These are phyloP conservation scores for Chrysoporthe puriensis DNA, from an alignment of 2,329 filamentous ascomycete species.

Conservation along the genomic window DNA sequence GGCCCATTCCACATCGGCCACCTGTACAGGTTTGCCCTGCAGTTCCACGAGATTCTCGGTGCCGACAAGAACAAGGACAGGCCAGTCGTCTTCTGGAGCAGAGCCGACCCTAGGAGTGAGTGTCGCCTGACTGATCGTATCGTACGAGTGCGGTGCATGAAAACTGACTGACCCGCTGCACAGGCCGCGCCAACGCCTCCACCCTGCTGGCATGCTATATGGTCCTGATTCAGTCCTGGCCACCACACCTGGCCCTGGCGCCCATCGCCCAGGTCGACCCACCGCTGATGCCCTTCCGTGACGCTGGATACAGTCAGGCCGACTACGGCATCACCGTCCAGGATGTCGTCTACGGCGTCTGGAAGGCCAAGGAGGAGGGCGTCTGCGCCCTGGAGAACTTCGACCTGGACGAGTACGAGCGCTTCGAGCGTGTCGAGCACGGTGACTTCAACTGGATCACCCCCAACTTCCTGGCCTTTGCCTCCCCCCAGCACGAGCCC, in stretches of 20 bases:
- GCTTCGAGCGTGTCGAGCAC: constrained; percentile 93
- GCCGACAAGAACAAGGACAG: constrained; percentile 88
- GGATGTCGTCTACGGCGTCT: constrained; percentile 97
- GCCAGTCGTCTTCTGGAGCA: constrained; percentile 95
- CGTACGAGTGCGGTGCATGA: background rate
- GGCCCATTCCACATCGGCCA: constrained; percentile 97
- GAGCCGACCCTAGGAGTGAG: constrained; percentile 86
- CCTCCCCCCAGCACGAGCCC: constrained; percentile 85
- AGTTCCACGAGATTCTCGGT: constrained; percentile 92
- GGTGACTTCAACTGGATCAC: constrained; percentile 99
- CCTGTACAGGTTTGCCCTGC: constrained; percentile 92
- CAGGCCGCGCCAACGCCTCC: constrained; percentile 88
- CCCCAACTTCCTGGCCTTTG: constrained; percentile 92
- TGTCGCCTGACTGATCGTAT: constrained; percentile 31
- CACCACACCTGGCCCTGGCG: constrained; percentile 90
- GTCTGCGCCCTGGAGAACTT: constrained; percentile 92
- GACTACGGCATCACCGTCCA: constrained; percentile 96
- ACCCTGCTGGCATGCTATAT: constrained; percentile 97
- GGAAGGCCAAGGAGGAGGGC: constrained; percentile 96
- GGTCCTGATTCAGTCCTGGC: constrained; percentile 97
- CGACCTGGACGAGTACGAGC: constrained; percentile 95
- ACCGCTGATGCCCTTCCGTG: constrained; percentile 97
- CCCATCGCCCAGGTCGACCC: constrained; percentile 97
- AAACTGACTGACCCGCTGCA: constrained; percentile 33
- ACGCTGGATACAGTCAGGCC: constrained; percentile 97